phyloP scores from a whole-genome alignment of 2,329 filamentous ascomycete species.

The Xylaria sp. region DNA sequence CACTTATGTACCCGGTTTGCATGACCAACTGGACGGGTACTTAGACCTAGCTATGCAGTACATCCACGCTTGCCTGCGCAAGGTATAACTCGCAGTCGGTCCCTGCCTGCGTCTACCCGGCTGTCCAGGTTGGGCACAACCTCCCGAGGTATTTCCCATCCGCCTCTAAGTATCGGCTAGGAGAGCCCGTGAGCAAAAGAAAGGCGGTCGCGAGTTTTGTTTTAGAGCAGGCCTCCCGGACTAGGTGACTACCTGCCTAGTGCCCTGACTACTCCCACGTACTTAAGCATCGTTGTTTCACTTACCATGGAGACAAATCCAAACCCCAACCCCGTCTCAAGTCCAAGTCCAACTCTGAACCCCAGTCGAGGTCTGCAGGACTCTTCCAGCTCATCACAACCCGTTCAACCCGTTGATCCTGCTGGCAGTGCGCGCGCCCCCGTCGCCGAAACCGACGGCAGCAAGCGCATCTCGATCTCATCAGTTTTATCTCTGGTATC shows the following conservation, averaged over 20 bases:
- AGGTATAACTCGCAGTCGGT: neutral
- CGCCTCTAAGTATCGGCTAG: neutral
- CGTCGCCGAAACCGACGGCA: constrained; percentile 40
- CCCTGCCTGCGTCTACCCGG: neutral
- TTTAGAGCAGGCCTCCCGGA: neutral
- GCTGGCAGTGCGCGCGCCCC: constrained; percentile 43
- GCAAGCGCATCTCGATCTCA: constrained; percentile 65
- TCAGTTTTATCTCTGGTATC: constrained; percentile 68
- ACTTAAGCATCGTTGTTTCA: constrained; percentile 1
- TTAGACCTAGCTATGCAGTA: neutral
- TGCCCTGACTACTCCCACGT: neutral
- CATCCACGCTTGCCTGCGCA: neutral
- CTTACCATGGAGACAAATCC: constrained; percentile 21
- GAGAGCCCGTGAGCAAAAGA: neutral
- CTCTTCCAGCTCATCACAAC: constrained; percentile 23
- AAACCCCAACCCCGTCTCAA: constrained; percentile 13
- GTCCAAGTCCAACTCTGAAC: constrained; percentile 4
- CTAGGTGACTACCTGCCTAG: neutral
- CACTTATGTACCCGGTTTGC: neutral
- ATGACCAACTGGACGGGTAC: neutral
- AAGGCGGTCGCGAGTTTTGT: constrained; percentile 10
- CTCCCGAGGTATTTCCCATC: neutral
- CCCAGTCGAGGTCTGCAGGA: constrained; percentile 11
- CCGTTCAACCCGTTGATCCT: constrained; percentile 42
- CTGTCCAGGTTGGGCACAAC: neutral